Evolutionary conservation across 169 alveolate species (phyloP).

Genomic region (Amoebophrya sp.): DNA sequence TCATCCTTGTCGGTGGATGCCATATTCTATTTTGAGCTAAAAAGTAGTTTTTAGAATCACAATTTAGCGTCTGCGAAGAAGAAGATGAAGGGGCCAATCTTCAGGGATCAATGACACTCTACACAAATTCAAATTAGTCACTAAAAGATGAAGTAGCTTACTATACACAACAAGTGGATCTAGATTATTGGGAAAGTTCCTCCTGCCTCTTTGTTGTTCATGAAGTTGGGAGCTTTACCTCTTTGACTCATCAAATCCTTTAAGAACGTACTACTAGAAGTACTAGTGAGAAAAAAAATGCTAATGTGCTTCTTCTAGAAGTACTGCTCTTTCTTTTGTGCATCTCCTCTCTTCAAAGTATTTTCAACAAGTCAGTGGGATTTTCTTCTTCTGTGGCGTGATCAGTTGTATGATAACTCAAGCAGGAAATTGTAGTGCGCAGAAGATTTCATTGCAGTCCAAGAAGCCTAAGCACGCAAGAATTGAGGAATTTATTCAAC

Average conservation of each 20-base stretch:
- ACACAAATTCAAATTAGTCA: neutral
- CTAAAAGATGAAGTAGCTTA: neutral
- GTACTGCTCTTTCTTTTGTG: too few species aligned
- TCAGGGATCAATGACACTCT: neutral
- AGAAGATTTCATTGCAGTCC: too few species aligned
- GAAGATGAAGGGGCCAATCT: neutral
- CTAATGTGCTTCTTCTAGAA: too few species aligned
- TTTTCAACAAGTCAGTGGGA: too few species aligned
- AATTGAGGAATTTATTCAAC: too few species aligned
- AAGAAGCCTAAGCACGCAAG: too few species aligned
- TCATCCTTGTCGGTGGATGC: neutral
- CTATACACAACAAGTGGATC: neutral
- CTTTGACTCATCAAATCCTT: neutral
- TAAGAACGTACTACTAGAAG: neutral
- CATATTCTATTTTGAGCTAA: neutral
- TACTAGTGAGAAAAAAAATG: neutral
- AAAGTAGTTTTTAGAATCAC: too few species aligned
- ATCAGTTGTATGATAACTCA: too few species aligned
- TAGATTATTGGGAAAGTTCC: neutral
- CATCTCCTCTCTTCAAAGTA: too few species aligned
- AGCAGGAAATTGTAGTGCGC: too few species aligned
- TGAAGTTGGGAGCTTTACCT: neutral
- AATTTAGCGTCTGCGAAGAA: neutral
- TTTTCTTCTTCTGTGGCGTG: too few species aligned
- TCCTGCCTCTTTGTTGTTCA: neutral